Base-by-base conservation (phyloP, 148 eudicot species). In the Heliosperma pusillum region DNA sequence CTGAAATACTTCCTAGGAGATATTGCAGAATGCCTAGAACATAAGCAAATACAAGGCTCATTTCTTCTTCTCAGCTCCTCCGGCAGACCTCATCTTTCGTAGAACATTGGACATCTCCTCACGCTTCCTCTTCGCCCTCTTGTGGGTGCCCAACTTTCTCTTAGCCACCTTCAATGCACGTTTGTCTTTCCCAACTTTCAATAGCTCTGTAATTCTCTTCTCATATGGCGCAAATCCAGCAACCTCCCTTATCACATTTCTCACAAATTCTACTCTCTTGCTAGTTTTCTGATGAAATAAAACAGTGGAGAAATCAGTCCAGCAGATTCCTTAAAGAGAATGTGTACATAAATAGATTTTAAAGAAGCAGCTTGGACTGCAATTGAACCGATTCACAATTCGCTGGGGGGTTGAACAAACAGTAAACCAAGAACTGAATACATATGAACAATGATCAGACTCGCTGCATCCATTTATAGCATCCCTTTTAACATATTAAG, bases 81-180 rank as follows among this genome's bases (percentile, higher is more conserved):
- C 91, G 78, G 83, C 85, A 79, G 88, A 82, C 80, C 91, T 86
- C 89, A 88, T 86, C 86, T 88, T 86, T 27, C 91, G 80, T 77
- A 88, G 85, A 33, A 85, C 89, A 63, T 76, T 81, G 74, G 92
- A 79, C 92, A 88, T 88, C 83, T 88, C 89, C 85, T 88, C 92
- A 78, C 92, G 80, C 89, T 88, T 88, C 82, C 67, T 85, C 88
- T 88, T 88, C 22, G 91, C 91, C 74, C 91, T 88, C 86, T 88
- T 84, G 89, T 88, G 91, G 19, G 91, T 88, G 47, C 91, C 91
- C 80, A 88, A 79, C 83, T 88, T 86, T 59, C 89, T 78, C 82
- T 86, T 86, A 10, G 88, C 89, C 10, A 88, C 84, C 76, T 88
- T 88, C 77, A 86, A 40, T 7, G 92, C 89, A 80, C 89, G 89